Base-by-base conservation (phyloP, 805 yeast species). In the Metschnikowia baotianmanensis region DNA sequence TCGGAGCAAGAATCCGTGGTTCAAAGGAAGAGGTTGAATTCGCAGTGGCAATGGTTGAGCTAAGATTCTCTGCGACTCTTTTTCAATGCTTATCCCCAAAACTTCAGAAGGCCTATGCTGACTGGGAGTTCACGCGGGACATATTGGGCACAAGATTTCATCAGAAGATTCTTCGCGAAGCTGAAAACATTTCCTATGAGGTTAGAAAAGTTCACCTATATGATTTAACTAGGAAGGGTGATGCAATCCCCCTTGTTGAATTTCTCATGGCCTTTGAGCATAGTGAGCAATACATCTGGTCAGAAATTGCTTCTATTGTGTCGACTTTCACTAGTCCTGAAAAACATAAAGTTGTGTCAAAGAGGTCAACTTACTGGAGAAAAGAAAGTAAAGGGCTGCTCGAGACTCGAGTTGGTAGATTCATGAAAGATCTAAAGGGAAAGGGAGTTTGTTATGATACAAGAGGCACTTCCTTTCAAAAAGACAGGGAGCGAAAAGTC, bases 281-380 rank as follows among this genome's bases (percentile, higher is more conserved):
- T 31, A 25, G 34, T 20, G 34, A 31, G 13, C 25, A 21, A n/a
- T 18, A 12, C 5, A 31, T 31, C 20, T 31, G 34, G 34, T 21
- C 18, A 20, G 25, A 31, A 21, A 17, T 31, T 31, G 34, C 25
- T 31, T 11, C 25, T 11, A 18, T 18, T 31, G 25, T 20, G 8
- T 31, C 34, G 16, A 17, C 17, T 12, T 21, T 20, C 9, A 20
- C 25, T 21, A 13, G 11, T 25, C 11, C n/a, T 21, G 22, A 8
- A 13, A 20, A 21, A 13, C 34, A 31, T 11, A 20, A 19, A 16
- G 5, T 20, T 21, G 25, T 15, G 8, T 31, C 34, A 9, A 31
- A 31, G 25, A 20, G 20, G 34, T 19, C 20, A 15, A 15, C 34
- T 31, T 16, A 20, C 25, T 31, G 34, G 34, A 31, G 16, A 9